Evolutionary conservation across 495 filamentous ascomycete genomes (phyloP).

Genomic region (Astrothelium subdiscretum): DNA sequence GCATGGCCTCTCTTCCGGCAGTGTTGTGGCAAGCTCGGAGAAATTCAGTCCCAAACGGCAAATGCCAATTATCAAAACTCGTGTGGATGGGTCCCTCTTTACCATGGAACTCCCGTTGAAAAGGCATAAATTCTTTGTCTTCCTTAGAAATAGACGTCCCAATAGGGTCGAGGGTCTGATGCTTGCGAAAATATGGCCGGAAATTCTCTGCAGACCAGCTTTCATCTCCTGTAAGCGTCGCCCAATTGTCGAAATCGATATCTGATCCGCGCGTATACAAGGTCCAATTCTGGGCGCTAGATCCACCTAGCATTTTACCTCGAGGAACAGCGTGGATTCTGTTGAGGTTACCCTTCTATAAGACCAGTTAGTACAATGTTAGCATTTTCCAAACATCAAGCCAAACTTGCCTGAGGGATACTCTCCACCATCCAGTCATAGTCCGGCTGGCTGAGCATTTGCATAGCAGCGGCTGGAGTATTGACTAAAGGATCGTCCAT

Average conservation of each 20-base stretch:
- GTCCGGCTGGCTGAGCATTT: constrained; percentile 27
- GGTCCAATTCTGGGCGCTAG: constrained; percentile 33
- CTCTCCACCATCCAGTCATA: constrained; percentile 39
- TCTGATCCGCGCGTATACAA: constrained; percentile 29
- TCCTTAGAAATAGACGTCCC: background rate
- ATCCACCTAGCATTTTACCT: constrained; percentile 35
- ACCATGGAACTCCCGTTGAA: background rate
- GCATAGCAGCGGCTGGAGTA: constrained; percentile 32
- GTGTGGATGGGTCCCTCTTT: background rate
- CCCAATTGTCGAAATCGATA: constrained; percentile 48
- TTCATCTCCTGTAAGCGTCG: constrained; percentile 28
- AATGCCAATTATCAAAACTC: background rate
- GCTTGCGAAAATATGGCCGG: constrained; percentile 21
- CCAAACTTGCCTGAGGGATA: constrained; percentile 26
- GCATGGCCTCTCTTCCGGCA: background rate
- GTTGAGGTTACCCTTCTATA: constrained; percentile 10
- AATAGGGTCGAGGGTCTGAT: constrained; percentile 16
- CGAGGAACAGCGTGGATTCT: constrained; percentile 26
- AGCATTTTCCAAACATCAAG: constrained; percentile 10
- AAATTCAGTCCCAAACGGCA: background rate
- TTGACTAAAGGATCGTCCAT: constrained; percentile 32
- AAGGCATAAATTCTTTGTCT: background rate
- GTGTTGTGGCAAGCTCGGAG: background rate
- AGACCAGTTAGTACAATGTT: background rate
- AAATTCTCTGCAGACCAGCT: constrained; percentile 47